Evolutionary conservation across 2,329 filamentous ascomycete species (phyloP), one percentile per base, ranked within the genome.

Genomic region (Hyphodiscus sp.): DNA sequence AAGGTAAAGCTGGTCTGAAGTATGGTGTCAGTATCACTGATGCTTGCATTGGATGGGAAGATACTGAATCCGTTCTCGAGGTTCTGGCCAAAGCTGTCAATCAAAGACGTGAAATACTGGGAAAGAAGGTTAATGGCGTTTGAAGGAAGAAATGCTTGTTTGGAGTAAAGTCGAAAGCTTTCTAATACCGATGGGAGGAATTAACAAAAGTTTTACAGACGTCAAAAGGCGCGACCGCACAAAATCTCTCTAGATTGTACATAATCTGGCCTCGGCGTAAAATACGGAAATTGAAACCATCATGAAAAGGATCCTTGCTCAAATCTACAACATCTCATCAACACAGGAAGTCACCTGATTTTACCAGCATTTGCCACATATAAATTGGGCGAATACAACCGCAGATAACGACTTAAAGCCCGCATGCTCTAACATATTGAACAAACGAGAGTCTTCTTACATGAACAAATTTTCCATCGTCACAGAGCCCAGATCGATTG

Each of bases 1-100:
- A 95, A 73, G 92, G 91, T 67, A 90, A 88, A 71, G 77, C 80
- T 10, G 91, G 86, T 38, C 81, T 97, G 57, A 86, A 95, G 75
- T 91, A 96, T 72, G 94, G 94, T 65, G 88, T 97, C 67, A 94
- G 88, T 70, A 97, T 97, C 71, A 99, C 94, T 0, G 94, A 99
- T 72, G 92, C 94, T 47, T 99, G 94, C 73, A 96, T 99, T 69
- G 79, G 85, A 71, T 97, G 91, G 92, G 83, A 92, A 58, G 89
- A 95, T 64, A 97, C 94, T 2, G 85, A 91, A 64, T 73, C 75
- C 0, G 86, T 92, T 1, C 81, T 97, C 13, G 86, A 87, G 61
- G 77, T 77, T 49, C 80, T 99, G 44, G 92, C 92, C 19, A 79
- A 84, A 50, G 88, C 91, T 26, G 89, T 96, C 50, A 84, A 85